Base-by-base conservation (phyloP, 208 protist genomes). In the Eutreptiella sp. region DNA sequence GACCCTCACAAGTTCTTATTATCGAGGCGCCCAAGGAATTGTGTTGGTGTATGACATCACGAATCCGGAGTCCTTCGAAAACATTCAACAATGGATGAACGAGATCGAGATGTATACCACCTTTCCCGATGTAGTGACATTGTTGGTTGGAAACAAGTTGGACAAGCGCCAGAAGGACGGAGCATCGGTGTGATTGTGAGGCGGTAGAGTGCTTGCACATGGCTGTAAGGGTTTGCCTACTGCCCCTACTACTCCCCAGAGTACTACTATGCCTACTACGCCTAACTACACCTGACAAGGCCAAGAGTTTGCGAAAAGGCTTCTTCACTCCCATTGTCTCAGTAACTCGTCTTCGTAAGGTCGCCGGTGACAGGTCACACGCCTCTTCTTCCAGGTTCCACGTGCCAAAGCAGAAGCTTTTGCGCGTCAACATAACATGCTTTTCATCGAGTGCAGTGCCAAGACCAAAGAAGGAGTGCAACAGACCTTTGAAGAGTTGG, bases 391-490 rank as follows among this genome's bases (percentile, higher is more conserved):
- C 7, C 79, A 89, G 64, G 87, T 92, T 41, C 83, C 81, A 26
- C 65, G 68, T 23, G 87, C 89, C 59, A 85, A 93, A 61, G 87
- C 85, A 23, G 73, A 74, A 19, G 72, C 65, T 9, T 93, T 84
- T 77, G 85, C 85, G 16, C 64, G 75, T 67, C 67, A 87, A 47
- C 79, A 90, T 67, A 73, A 77, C 29, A 92, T 94, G 84, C 46
- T 71, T 1, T 92, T 76, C 61, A 80, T 94, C 29, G 87, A 94
- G 67, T 86, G 80, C 4, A 88, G 79, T 39, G 89, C 89, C 4
- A 94, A 94, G 68, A 85, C 90, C 48, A 88, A 81, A 58, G 82
- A 88, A 47, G 88, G 88, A 32, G 84, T 94, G 59, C 76, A 92
- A 53, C 69, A 76, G n/a, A 82, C 89, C 29, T 94, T 94, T 63